Conservation (phyloP, 495 filamentous ascomycete species). For the Lasiosphaeria miniovina region DNA sequence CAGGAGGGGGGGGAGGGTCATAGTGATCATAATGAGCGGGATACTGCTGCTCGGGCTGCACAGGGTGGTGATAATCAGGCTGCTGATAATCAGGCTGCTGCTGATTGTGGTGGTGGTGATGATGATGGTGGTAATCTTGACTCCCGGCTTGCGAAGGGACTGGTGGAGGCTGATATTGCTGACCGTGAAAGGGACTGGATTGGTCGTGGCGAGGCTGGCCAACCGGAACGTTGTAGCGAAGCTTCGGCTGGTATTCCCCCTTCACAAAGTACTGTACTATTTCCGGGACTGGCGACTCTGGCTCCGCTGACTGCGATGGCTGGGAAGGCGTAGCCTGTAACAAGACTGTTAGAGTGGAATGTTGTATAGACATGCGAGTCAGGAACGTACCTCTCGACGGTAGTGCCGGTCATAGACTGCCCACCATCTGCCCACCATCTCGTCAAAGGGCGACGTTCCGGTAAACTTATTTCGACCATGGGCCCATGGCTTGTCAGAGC, state of each 20-base stretch:
- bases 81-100: constrained; percentile 9
- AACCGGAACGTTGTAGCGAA: constrained; percentile 26
- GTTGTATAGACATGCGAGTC: neutral
- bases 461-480: constrained; percentile 57
- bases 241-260: constrained; percentile 51
- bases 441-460: constrained; percentile 65
- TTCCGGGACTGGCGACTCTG: constrained; percentile 22
- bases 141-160: constrained; percentile 12
- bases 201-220: constrained; percentile 24
- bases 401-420: constrained; percentile 87
- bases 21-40: constrained; percentile 10
- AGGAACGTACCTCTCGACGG: constrained; percentile 44
- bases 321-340: constrained; percentile 13
- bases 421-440: constrained; percentile 86
- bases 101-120: constrained; percentile 14
- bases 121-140: constrained; percentile 22
- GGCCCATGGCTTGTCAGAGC: constrained; percentile 84
- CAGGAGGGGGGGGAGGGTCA: constrained; percentile 16
- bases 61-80: constrained; percentile 14
- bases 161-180: constrained; percentile 23
- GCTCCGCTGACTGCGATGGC: neutral
- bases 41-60: constrained; percentile 12
- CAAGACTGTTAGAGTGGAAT: constrained; percentile 13
- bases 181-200: constrained; percentile 20
- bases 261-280: constrained; percentile 51